These are phyloP conservation scores for Cucumis melo DNA, from an alignment of 306 rosid species.

Conservation along the genomic window DNA sequence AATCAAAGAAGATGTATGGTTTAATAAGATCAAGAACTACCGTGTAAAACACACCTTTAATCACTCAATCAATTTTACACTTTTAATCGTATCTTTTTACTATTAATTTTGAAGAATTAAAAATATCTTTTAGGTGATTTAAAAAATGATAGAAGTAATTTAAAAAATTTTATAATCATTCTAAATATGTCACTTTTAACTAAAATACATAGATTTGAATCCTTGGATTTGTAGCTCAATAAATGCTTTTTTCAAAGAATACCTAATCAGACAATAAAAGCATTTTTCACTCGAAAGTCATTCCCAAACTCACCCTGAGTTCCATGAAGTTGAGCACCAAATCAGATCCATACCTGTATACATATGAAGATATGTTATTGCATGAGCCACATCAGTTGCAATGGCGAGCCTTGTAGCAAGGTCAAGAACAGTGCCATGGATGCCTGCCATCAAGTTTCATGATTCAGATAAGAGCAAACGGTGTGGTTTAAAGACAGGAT, in stretches of 20 bases:
- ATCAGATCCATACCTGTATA: constrained; percentile 47
- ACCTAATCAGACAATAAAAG: background rate
- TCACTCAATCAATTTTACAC: too few species aligned
- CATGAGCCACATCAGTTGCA: constrained; percentile 95
- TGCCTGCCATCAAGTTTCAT: constrained; percentile 31
- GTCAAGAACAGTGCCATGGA: constrained; percentile 51
- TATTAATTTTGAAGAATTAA: too few species aligned
- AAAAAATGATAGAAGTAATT: too few species aligned
- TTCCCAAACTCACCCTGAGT: background rate
- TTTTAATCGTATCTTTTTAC: too few species aligned
- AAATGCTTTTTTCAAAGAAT: background rate
- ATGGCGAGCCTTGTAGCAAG: constrained; percentile 66
- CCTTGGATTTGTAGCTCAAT: background rate
- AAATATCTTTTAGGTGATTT: too few species aligned
- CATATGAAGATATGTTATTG: constrained; percentile 91
- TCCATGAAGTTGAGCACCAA: background rate
- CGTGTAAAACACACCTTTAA: too few species aligned
- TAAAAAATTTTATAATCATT: too few species aligned
- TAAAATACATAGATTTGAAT: background rate
- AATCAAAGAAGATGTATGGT: background rate
- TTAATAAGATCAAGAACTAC: background rate
- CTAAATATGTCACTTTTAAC: background rate
- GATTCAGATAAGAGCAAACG: background rate
- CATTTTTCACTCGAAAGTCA: background rate
- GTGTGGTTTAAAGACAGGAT: background rate